Base-by-base conservation (phyloP, 306 rosid genomes). In the Acacia acuminata region DNA sequence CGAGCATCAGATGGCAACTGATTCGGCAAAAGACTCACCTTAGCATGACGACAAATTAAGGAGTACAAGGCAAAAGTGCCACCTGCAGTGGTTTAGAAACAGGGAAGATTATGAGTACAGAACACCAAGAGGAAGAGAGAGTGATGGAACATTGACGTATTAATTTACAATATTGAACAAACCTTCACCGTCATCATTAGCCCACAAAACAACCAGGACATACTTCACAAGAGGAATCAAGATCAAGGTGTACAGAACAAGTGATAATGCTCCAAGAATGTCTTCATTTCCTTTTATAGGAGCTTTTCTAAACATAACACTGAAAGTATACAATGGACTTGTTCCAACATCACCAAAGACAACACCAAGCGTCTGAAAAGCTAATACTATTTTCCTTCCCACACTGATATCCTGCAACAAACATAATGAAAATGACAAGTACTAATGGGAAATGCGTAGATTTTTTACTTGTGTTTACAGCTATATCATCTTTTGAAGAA, bases 261-360 rank as follows among this genome's bases (percentile, higher is more conserved):
- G 92, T 8, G 99, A 96, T 74, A 94, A 68, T 58, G 98, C 99
- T 69, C 99, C 99, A 70, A 96, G 82, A 89, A 96, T 88, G 81
- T 96, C 99, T 88, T 94, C 99, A 69, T 89, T 71, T 58, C 77
- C 98, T 56, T 91, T 84, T 51, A 96, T 92, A 76, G 99, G 98
- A 24, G 96, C 97, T 85, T 96, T 96, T 81, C 89, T 91, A 82
- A 96, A 96, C 97, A 96, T 94, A 76, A 96, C 99, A 75, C 94
- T 87, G 85, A 96, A 94, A 34, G 99, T 92, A 84, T 96, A 96
- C 82, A 96, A 84, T 44, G 99, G 99, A 82, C 99, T 94, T 10
- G 99, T 96, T 77, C 98, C 99, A 89, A 96, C 99, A 86, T 96
- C 99, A 77, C 99, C 99, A 88, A 96, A 96, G 73, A 96, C 98